Base-by-base conservation (phyloP, 345 rosid genomes). In the Bretschneidera sinensis region DNA sequence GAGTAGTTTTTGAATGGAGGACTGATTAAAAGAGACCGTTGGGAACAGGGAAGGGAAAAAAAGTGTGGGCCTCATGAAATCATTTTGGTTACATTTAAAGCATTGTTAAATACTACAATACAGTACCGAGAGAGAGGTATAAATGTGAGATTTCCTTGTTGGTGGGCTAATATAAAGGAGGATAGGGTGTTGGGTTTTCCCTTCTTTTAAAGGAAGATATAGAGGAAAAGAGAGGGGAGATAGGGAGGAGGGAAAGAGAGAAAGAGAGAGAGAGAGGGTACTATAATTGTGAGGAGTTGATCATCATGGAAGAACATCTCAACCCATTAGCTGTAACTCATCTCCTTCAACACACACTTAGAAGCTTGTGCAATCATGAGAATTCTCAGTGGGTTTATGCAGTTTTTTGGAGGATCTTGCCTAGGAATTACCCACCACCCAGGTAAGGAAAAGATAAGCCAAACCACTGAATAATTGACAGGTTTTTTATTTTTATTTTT, bases 351-450 rank as follows among this genome's bases (percentile, higher is more conserved):
- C 96, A 89, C 79, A 87, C 98, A 1, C 83, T 92, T 25, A 81
- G 98, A 76, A 87, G 97, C 77, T 63, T 92, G 70, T 92, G 98
- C 75, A 85, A 78, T 80, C 86, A 81, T 67, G 91, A 85, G 17
- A 81, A 81, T 55, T 89, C 96, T 66, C 89, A 89, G 72, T 92
- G 98, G 98, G 96, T 92, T 79, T 92, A 92, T 83, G 98, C 97
- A 60, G 98, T 92, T 64, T 92, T 92, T 58, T 92, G 98, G 98
- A 87, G 98, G 81, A 87, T 92, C 90, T 81, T 92, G 72, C 98
- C 98, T 57, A 85, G 98, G 67, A 92, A 89, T 54, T 92, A 92
- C 71, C 98, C 98, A 23, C 97, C 98, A 49, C 98, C 98, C 73
- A 92, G 89, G 98, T 92, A 87, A 85, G 45, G 15, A 39, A 39